Conservation (phyloP, 2,329 filamentous ascomycete species). For the Colletotrichum orbiculare region DNA sequence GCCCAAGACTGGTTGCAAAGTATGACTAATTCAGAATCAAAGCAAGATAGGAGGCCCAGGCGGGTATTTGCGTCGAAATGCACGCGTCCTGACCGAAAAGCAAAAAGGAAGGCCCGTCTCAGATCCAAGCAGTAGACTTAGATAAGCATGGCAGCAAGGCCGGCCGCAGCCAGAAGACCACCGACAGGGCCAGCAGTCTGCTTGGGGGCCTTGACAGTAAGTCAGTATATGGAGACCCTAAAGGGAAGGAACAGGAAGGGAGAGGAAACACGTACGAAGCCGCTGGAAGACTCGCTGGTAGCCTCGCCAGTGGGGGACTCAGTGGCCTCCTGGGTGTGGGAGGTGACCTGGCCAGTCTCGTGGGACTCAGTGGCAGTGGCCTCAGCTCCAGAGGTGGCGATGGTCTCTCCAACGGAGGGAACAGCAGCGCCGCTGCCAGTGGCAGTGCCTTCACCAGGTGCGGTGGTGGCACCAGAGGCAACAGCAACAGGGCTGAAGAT, state of each 20-base stretch:
- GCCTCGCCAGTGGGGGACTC: slow-evolving; percentile 20
- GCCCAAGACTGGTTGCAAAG: slow-evolving; percentile 35
- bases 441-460: slow-evolving; percentile 35
- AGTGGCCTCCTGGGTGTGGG: slow-evolving; percentile 26
- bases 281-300: slow-evolving; percentile 25
- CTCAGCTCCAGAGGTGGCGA: slow-evolving; percentile 39
- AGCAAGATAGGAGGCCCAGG: slow-evolving; percentile 45
- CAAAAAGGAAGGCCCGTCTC: slow-evolving; percentile 21
- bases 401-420: slow-evolving; percentile 39
- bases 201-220: slow-evolving; percentile 26
- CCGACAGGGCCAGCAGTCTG: slow-evolving; percentile 55
- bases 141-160: slow-evolving; percentile 60
- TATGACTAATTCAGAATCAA: slow-evolving; percentile 37
- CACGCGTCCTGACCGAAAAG: slow-evolving; percentile 42
- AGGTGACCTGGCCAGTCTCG: slow-evolving; percentile 35
- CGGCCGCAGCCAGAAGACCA: slow-evolving; percentile 61
- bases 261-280: slow-evolving; percentile 41
- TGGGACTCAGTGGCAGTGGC: slow-evolving; percentile 40
- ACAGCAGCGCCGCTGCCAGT: slow-evolving; percentile 23
- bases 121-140: slow-evolving; percentile 45
- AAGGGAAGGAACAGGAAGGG: not conserved
- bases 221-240: slow-evolving; percentile 6
- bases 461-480: slow-evolving; percentile 31
- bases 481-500: slow-evolving; percentile 38
- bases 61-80: slow-evolving; percentile 57